Evolutionary conservation across 2,329 filamentous ascomycete genomes (phyloP), one percentile per base, ranked within the genome.

Genomic region (Penicillium griseofulvum): DNA sequence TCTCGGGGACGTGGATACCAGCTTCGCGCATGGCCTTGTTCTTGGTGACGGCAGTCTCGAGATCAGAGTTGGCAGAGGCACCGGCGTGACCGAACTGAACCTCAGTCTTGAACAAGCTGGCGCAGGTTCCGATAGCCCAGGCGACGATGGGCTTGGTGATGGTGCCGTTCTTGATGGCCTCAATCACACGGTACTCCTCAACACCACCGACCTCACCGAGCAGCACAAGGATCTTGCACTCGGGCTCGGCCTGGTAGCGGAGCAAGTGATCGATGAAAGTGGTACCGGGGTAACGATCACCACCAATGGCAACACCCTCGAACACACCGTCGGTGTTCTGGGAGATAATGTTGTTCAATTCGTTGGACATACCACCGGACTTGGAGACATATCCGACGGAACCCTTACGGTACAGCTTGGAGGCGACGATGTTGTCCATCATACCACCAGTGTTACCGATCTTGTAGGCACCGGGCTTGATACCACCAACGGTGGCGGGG

Each of bases 401-500:
- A 70, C 94, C 94, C 81, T 94, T 94, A 80, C 94, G 93, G 87
- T 99, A 99, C 59, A 99, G 90, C 87, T 99, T 99, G 76, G 94
- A 97, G 68, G 94, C 91, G 63, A 99, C 94, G 71, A 99, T 99
- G 86, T 99, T 99, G 86, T 99, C 94, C 94, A 99, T 99, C 94
- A 99, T 99, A 79, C 94, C 94, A 85, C 94, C 94, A 71, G 94
- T 99, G 86, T 99, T 99, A 77, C 94, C 94, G 65, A 99, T 99
- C 87, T 97, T 99, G 89, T 93, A 99, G 76, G 90, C 90, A 77
- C 94, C 94, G 61, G 94, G 94, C 87, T 97, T 99, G 82, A 99
- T 97, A 72, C 94, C 94, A 86, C 94, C 94, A 61, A 99, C 94
- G 54, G 94, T 99, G 69, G 94, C 94, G 63, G 94, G 94, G 64